phyloP scores from a whole-genome alignment of 306 rosid species.

The Ziziphus jujuba region DNA sequence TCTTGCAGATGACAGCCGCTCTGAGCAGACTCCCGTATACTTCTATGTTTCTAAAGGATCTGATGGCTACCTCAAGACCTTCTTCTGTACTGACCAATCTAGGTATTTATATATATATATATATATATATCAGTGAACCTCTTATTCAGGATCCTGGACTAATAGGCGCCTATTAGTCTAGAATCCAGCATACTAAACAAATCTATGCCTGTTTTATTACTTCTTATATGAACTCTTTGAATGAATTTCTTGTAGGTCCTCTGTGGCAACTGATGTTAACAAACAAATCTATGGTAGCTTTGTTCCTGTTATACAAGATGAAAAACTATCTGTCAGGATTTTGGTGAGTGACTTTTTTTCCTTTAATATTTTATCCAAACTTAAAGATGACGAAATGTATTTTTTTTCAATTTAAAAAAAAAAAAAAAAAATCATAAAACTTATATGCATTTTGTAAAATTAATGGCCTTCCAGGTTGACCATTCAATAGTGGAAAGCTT shows the following conservation, averaged over 20 bases:
- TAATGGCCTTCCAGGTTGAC: constrained; percentile 54
- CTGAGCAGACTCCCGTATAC: constrained; percentile 78
- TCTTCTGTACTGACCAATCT: constrained; percentile 72
- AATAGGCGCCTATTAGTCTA: neutral
- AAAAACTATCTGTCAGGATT: constrained; percentile 62
- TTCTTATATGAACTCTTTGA: neutral
- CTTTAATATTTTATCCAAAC: neutral
- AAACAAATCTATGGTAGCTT: constrained; percentile 56
- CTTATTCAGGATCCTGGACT: no score
- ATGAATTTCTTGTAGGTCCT: constrained; percentile 48
- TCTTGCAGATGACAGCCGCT: constrained; percentile 63
- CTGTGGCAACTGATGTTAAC: constrained; percentile 66
- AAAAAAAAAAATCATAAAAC: neutral
- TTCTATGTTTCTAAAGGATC: constrained; percentile 65
- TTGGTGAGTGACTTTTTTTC: constrained; percentile 46
- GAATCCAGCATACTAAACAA: no score
- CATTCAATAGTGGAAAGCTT: constrained; percentile 90
- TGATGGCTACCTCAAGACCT: constrained; percentile 56
- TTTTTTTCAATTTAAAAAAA: neutral
- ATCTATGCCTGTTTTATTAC: neutral
- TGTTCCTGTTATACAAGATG: constrained; percentile 73
- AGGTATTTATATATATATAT: constrained; percentile 54
- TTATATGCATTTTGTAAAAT: neutral
- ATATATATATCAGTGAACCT: neutral
- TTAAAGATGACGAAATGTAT: neutral